Conservation (phyloP, 805 yeast species). For the Saccharomycopsis capsularis region DNA sequence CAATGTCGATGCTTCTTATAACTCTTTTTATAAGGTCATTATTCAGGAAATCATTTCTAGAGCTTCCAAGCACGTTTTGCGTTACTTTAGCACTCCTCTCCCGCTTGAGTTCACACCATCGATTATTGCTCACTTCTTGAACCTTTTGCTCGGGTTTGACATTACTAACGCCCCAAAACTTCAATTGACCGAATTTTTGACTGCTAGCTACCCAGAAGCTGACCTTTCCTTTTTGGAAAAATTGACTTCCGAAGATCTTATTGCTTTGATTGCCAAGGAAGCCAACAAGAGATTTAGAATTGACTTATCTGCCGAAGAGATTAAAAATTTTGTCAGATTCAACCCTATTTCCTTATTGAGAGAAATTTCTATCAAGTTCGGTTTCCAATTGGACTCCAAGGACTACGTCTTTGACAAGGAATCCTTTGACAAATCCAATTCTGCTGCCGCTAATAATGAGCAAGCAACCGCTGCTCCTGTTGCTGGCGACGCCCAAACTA, state of each 20-base stretch:
- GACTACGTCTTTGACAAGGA: slow-evolving; percentile 37
- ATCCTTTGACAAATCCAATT: slow-evolving; percentile 28
- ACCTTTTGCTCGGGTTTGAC: slow-evolving; percentile 52
- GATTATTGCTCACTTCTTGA: slow-evolving; percentile 64
- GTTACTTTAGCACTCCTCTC: slow-evolving; percentile 37
- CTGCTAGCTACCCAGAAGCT: slow-evolving; percentile 36
- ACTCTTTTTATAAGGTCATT: slow-evolving; percentile 21
- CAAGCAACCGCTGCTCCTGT: neutral
- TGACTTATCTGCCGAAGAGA: slow-evolving; percentile 34
- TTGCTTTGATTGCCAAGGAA: slow-evolving; percentile 38
- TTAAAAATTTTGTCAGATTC: slow-evolving; percentile 28
- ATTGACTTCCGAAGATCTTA: slow-evolving; percentile 34
- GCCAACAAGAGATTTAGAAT: slow-evolving; percentile 60
- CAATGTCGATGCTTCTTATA: slow-evolving; percentile 14
- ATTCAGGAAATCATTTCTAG: slow-evolving; percentile 69
- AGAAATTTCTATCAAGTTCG: slow-evolving; percentile 68
- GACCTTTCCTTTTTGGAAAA: neutral
- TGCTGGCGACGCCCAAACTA: neutral
- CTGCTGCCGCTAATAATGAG: slow-evolving; percentile 14
- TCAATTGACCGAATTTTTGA: slow-evolving; percentile 35
- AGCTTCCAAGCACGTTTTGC: slow-evolving; percentile 67
- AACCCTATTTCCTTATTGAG: slow-evolving; percentile 39
- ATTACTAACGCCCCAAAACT: slow-evolving; percentile 38
- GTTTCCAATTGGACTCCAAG: slow-evolving; percentile 73
- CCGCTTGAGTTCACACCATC: slow-evolving; percentile 52